A percentile compares a stretch with the other conserved stretches of the same genome.
phyloP scores from a whole-genome alignment of 495 filamentous ascomycete genomes.

The Pseudotulostoma volvatum region DNA sequence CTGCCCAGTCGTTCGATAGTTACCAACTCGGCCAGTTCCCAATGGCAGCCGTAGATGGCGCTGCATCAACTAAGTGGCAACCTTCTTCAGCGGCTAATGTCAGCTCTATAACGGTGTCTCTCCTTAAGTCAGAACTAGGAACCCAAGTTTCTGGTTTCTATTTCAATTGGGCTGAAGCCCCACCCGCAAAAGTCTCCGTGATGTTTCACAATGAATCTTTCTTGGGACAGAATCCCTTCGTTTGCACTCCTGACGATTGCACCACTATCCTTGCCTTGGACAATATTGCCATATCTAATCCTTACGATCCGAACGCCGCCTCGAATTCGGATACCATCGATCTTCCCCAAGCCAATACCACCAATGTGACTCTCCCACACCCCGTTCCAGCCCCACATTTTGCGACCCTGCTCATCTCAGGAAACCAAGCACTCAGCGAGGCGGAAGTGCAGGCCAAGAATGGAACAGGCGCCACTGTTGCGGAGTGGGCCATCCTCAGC shows the following conservation, averaged over 20 bases:
- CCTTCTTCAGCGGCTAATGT: conserved; percentile 33
- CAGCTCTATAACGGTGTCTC: conserved; percentile 31
- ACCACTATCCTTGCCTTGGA: not conserved
- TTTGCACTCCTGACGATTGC: not conserved
- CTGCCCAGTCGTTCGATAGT: conserved; percentile 28
- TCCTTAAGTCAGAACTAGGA: conserved; percentile 27
- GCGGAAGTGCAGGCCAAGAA: conserved; percentile 31
- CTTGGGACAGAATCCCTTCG: conserved; percentile 7
- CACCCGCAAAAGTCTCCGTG: conserved; percentile 40
- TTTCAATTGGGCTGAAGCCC: conserved; percentile 52
- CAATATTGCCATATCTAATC: conserved; percentile 20
- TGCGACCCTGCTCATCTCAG: conserved; percentile 30
- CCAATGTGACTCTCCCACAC: conserved; percentile 22
- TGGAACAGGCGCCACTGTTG: conserved; percentile 48
- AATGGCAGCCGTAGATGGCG: conserved; percentile 51
- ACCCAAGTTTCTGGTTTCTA: conserved; percentile 34
- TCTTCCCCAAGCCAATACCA: conserved; percentile 31
- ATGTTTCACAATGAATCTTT: conserved; percentile 36
- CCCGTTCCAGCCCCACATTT: conserved; percentile 22
- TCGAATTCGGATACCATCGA: conserved; percentile 16
- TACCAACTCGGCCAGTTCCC: conserved; percentile 59
- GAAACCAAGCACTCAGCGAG: conserved; percentile 26
- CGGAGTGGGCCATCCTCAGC: conserved; percentile 50
- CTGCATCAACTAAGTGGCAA: conserved; percentile 56
- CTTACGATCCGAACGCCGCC: conserved; percentile 19